Evolutionary conservation across 2,329 filamentous ascomycete species (phyloP), one percentile per base, ranked within the genome.

Genomic region (Calonectria pauciramosa): DNA sequence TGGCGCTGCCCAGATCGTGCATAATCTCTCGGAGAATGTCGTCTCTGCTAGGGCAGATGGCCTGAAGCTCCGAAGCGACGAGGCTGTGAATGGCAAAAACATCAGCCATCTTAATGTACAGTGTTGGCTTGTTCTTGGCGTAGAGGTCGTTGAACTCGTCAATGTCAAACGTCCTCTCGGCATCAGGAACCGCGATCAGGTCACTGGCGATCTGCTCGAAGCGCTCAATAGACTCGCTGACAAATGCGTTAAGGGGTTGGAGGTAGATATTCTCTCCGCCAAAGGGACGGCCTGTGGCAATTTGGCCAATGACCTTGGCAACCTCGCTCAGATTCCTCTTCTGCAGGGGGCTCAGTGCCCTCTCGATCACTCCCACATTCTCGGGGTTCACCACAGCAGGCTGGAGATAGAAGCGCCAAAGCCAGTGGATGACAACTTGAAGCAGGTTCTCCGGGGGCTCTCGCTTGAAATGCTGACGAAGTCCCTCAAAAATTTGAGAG

Each of bases 41-140:
- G 78, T 98, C 96, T 41, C 94, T 92, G 75, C 89, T 91, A 1
- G 95, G 94, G 80, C 95, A 97, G 75, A 99, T 93, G 72, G 89
- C 89, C 7, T 93, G 88, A 64, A 98, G 91, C 80, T 99, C 95
- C 30, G 93, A 90, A 4, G 95, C 93, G 70, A 99, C 91, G 28
- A 99, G 90, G 77, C 94, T 95, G 86, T 99, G 97, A 73, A 99
- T 96, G 64, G 96, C 95, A 84, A 99, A 99, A 72, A 99, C 96
- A 84, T 99, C 97, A 20, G 94, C 92, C 91, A 99, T 96, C 87
- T 99, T 99, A 88, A 99, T 98, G 87, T 99, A 99, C n/a, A 99
- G 89, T 0, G 96, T 99, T 9, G 97, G 97, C 85, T 98, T 98
- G 77, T 96, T 97, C 84, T 97, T 96, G 71, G 96, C 95, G 83